phyloP scores from a whole-genome alignment of 2,329 filamentous ascomycete species.

The Penicillium brasilianum region DNA sequence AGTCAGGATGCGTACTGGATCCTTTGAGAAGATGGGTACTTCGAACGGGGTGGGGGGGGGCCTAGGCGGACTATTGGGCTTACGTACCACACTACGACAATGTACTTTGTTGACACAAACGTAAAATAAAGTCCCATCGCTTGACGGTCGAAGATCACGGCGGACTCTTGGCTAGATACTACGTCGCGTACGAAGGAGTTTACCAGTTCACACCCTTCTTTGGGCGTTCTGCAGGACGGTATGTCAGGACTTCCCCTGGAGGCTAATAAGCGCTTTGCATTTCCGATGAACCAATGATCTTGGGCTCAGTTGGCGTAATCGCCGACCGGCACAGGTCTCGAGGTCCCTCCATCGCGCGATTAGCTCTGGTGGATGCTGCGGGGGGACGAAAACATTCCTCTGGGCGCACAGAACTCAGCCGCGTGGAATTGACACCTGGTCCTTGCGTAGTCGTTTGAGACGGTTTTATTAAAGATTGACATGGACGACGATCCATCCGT shows the following conservation, averaged over 20 bases:
- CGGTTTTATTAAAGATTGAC: not conserved
- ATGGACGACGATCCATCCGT: too few relatives aligned
- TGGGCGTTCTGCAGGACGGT: not conserved
- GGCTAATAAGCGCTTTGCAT: slow-evolving; percentile 14
- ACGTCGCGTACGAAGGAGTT: not conserved
- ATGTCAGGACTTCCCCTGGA: not conserved
- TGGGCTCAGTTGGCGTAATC: not conserved
- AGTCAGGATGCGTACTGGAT: not conserved
- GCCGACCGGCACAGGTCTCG: not conserved
- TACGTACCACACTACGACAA: slow-evolving; percentile 7
- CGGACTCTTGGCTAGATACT: not conserved
- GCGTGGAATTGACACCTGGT: slow-evolving; percentile 29
- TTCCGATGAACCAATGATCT: slow-evolving; percentile 15
- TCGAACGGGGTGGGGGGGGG: not conserved
- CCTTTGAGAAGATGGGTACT: not conserved
- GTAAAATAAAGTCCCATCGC: not conserved
- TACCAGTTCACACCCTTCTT: not conserved
- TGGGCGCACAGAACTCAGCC: slow-evolving; percentile 15
- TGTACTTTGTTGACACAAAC: slow-evolving; percentile 2
- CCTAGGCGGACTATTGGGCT: not conserved
- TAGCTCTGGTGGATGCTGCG: slow-evolving; percentile 20
- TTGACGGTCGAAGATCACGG: not conserved
- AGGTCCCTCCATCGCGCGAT: slow-evolving; percentile 7
- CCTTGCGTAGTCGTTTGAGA: slow-evolving; percentile 15
- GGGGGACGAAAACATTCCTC: slow-evolving; percentile 11